phyloP scores from a whole-genome alignment of 2,329 filamentous ascomycete genomes.

The Aspergillus floridensis region DNA sequence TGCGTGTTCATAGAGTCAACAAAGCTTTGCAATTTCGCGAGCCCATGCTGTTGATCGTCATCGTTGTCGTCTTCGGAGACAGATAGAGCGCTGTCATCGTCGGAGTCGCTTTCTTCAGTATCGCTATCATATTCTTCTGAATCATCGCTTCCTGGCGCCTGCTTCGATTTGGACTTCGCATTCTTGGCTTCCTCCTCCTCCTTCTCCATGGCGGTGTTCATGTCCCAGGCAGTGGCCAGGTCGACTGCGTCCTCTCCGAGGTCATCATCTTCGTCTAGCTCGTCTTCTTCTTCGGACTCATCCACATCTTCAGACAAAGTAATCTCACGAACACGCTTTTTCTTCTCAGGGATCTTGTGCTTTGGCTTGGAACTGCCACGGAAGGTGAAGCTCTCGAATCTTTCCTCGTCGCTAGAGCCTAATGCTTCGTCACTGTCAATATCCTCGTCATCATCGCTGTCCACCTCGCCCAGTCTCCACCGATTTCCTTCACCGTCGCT shows the following conservation, averaged over 20 bases:
- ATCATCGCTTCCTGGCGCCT: constrained; percentile 29
- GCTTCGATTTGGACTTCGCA: constrained; percentile 28
- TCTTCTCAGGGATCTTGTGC: constrained; percentile 21
- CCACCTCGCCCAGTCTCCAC: constrained; percentile 73
- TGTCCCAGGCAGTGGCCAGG: constrained; percentile 60
- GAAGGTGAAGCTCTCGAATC: constrained; percentile 73
- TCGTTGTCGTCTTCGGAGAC: constrained; percentile 36
- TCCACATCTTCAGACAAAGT: constrained; percentile 53
- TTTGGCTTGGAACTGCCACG: constrained; percentile 54
- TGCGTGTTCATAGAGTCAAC: constrained; percentile 62
- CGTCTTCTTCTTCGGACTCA: constrained; percentile 41
- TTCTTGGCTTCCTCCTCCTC: constrained; percentile 38
- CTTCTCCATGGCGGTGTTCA: constrained; percentile 42
- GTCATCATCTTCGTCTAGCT: constrained; percentile 58
- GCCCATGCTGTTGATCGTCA: constrained; percentile 39
- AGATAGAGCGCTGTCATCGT: constrained; percentile 48
- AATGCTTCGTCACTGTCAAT: constrained; percentile 79
- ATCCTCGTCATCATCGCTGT: constrained; percentile 65
- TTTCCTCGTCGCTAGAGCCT: constrained; percentile 82
- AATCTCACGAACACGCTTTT: constrained; percentile 38
- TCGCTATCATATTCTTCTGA: constrained; percentile 41
- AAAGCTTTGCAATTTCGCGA: constrained; percentile 65
- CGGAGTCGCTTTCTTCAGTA: constrained; percentile 45
- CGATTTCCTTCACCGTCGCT: constrained; percentile 84
- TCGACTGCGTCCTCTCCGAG: constrained; percentile 64